A percentile compares a stretch with the other conserved stretches of the same genome.
These are phyloP conservation scores for Knoxdaviesia capensis DNA, from an alignment of 2,329 filamentous ascomycete species.

Conservation along the genomic window DNA sequence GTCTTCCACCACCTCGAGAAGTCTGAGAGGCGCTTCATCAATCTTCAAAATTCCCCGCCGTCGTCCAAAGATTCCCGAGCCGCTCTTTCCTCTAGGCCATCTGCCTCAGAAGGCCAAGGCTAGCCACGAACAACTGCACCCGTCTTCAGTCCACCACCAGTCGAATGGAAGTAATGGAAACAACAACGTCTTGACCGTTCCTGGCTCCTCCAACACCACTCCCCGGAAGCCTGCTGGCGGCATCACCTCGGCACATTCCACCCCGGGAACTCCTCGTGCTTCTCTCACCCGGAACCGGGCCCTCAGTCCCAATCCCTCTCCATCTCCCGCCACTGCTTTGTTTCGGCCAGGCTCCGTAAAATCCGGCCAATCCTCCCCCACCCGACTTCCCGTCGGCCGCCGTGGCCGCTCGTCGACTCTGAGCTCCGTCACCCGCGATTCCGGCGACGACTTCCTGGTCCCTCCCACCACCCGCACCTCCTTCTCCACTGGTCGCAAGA, in stretches of 20 bases:
- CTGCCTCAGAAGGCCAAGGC: slow-evolving; percentile 52
- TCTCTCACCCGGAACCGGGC: slow-evolving; percentile 12
- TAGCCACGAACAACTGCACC: not conserved
- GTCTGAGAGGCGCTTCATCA: slow-evolving; percentile 1
- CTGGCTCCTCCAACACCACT: not conserved
- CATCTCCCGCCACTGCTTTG: slow-evolving; percentile 27
- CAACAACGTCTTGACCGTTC: slow-evolving; percentile 1
- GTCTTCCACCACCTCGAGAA: no score
- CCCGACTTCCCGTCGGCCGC: slow-evolving; percentile 34
- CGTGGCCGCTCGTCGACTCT: slow-evolving; percentile 76
- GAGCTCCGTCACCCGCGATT: slow-evolving; percentile 58
- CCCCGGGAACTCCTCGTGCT: slow-evolving; percentile 8
- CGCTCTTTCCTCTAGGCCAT: slow-evolving; percentile 69
- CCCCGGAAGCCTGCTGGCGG: not conserved
- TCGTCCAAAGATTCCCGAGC: slow-evolving; percentile 51
- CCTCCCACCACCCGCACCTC: slow-evolving; percentile 56
- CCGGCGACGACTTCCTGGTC: slow-evolving; percentile 48
- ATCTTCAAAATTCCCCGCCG: slow-evolving; percentile 64
- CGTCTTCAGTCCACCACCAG: slow-evolving; percentile 1
- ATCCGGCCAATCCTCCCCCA: slow-evolving; percentile 48
- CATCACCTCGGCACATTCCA: slow-evolving; percentile 3
- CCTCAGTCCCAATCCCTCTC: slow-evolving; percentile 13
- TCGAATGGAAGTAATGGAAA: slow-evolving; percentile 1
- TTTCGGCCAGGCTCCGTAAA: slow-evolving; percentile 26
- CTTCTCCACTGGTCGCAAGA: slow-evolving; percentile 78